Conservation (phyloP, 164 flowering plant genomes). For the Berberis vulgaris region DNA sequence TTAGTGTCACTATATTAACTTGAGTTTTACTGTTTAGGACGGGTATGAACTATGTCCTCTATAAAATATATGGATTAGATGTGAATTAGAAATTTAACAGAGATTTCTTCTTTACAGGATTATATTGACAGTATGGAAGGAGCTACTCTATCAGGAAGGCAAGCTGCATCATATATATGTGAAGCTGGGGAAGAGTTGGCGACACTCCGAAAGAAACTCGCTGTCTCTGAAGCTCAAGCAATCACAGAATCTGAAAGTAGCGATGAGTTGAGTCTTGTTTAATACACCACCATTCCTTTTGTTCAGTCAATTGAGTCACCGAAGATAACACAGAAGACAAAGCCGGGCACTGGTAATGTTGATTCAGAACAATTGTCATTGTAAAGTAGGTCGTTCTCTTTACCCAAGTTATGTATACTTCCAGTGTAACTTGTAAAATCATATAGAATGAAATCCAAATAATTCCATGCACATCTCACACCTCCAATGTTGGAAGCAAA, state of each 20-base stretch:
- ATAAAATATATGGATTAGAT: neutral
- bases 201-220: constrained; percentile 38
- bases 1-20: neutral
- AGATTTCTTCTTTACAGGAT: constrained; percentile 42
- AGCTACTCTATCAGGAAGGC: constrained; percentile 92
- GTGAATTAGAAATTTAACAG: constrained; percentile 3
- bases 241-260: constrained; percentile 11
- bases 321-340: neutral
- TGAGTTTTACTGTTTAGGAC: neutral
- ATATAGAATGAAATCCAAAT: too few species aligned
- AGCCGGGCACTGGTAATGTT: neutral
- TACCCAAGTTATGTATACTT: too few species aligned
- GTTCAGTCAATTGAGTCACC: neutral
- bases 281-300: constrained; percentile 7
- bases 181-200: constrained; percentile 69
- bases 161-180: constrained; percentile 84
- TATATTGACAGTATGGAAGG: constrained; percentile 99
- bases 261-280: constrained; percentile 51
- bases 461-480: too few species aligned
- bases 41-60: neutral
- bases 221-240: constrained; percentile 22
- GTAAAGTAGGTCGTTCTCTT: neutral
- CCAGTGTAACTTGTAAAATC: too few species aligned
- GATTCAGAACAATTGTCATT: neutral
- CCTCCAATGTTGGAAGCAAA: too few species aligned